Base-by-base conservation (phyloP, 345 rosid species). In the Excoecaria agallocha region DNA sequence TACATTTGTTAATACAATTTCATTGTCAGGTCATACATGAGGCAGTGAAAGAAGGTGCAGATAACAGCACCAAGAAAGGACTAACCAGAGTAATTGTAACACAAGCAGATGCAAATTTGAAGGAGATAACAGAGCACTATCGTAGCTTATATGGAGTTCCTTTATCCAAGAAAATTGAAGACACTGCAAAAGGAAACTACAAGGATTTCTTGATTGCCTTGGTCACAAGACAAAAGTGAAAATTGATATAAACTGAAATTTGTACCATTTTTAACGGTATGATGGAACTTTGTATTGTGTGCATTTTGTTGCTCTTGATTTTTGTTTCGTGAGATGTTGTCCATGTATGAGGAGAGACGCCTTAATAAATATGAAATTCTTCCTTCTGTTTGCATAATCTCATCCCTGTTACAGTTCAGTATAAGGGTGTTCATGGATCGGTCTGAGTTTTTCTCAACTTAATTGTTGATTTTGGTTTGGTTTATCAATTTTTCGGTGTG, bases 71-170 rank as follows among this genome's bases (percentile, higher is more conserved):
- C 5, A 90, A 87, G 71, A 88, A 85, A 76, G 89, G 86, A 72
- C 57, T 93, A 79, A 88, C 96, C 3, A 78, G 99, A 77, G 96
- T 95, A 38, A 43, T 90, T 0, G 92, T 93, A 35, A 89, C 89
- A 30, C 86, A 90, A 67, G 97, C 93, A 12, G 94, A 90, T 65
- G 76, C 43, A 4, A 90, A 92, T 58, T 77, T 94, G 66, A 84
- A 86, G 66, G 90, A 76, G 78, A 85, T 90, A 71, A 75, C 52
- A 1, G 88, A 82, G 73, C 87, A 82, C 71, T 92, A 74, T 76
- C 72, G 62, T 20, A 73, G 76, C 24, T 77, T 71, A 22, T 82
- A 79, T 50, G 97, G 89, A 19, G 80, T 85, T 75, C 50, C 87
- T 52, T 70, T 92, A 61, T 12, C 86, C 16, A 46, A 86, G 68